Evolutionary conservation across 164 flowering plant species (phyloP).

Genomic region (Akebia trifoliata): DNA sequence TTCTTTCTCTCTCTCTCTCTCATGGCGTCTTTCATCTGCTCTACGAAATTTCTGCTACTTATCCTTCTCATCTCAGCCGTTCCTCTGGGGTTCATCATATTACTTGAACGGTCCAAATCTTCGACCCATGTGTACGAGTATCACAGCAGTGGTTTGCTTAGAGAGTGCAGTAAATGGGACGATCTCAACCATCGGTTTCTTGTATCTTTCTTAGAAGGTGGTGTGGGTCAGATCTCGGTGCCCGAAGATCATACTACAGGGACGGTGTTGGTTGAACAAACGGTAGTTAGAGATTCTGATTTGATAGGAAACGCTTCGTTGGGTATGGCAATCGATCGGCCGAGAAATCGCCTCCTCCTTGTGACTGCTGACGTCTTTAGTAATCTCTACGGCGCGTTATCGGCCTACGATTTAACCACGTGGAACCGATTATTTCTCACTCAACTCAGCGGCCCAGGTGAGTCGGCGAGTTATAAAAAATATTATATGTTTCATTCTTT

Average conservation of each 20-base stretch:
- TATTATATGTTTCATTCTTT: not conserved
- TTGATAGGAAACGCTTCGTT: slow-evolving; percentile 55
- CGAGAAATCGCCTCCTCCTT: slow-evolving; percentile 64
- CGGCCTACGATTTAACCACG: slow-evolving; percentile 70
- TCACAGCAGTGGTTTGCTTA: slow-evolving; percentile 62
- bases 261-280: slow-evolving; percentile 31
- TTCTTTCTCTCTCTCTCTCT: not conserved
- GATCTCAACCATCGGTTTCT: slow-evolving; percentile 56
- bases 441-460: slow-evolving; percentile 61
- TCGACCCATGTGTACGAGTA: slow-evolving; percentile 52
- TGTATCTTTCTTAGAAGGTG: slow-evolving; percentile 63
- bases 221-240: slow-evolving; percentile 52
- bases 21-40: slow-evolving; percentile 30
- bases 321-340: slow-evolving; percentile 56
- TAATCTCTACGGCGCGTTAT: slow-evolving; percentile 52
- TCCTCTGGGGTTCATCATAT: slow-evolving; percentile 55
- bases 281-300: slow-evolving; percentile 45
- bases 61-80: slow-evolving; percentile 55
- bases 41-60: slow-evolving; percentile 33
- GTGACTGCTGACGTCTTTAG: slow-evolving; percentile 48
- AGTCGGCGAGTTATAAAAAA: not conserved
- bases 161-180: slow-evolving; percentile 87
- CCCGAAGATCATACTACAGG: slow-evolving; percentile 26
- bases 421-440: slow-evolving; percentile 76
- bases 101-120: slow-evolving; percentile 41